phyloP scores from a whole-genome alignment of 2,329 filamentous ascomycete species.

The Kalmusia sp. region DNA sequence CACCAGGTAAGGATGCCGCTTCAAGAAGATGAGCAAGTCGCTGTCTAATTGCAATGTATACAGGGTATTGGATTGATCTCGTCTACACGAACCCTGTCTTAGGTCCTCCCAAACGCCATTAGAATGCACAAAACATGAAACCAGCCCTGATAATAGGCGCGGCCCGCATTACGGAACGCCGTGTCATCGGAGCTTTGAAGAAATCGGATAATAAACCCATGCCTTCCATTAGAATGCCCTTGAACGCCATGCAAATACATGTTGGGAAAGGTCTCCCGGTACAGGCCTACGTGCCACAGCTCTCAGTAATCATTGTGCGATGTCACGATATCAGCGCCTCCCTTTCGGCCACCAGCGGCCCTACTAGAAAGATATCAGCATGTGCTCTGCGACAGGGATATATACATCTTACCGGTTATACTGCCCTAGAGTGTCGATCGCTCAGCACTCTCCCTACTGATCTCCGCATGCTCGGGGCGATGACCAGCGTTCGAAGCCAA shows the following conservation, averaged over 20 bases:
- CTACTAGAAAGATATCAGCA: neutral
- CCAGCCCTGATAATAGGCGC: neutral
- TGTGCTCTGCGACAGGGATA: neutral
- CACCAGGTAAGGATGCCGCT: neutral
- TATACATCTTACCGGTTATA: neutral
- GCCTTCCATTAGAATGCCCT: neutral
- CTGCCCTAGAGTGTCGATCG: neutral
- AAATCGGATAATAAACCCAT: neutral
- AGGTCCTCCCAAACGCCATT: neutral
- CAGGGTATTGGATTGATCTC: constrained; percentile 6
- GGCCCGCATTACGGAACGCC: neutral
- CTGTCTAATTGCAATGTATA: constrained; percentile 9
- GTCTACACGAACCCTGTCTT: neutral
- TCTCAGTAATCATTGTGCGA: neutral
- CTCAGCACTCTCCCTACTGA: neutral
- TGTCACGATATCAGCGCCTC: neutral
- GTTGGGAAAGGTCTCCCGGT: neutral
- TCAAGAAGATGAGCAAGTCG: neutral
- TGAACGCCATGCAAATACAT: neutral
- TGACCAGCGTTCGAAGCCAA: neutral
- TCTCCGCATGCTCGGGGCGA: neutral
- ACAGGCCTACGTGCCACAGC: neutral
- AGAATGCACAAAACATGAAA: neutral
- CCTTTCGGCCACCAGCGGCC: neutral
- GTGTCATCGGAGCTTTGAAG: neutral